Evolutionary conservation across 306 rosid species (phyloP), one percentile per base, ranked within the genome.

Genomic region (Trifolium fragiferum): DNA sequence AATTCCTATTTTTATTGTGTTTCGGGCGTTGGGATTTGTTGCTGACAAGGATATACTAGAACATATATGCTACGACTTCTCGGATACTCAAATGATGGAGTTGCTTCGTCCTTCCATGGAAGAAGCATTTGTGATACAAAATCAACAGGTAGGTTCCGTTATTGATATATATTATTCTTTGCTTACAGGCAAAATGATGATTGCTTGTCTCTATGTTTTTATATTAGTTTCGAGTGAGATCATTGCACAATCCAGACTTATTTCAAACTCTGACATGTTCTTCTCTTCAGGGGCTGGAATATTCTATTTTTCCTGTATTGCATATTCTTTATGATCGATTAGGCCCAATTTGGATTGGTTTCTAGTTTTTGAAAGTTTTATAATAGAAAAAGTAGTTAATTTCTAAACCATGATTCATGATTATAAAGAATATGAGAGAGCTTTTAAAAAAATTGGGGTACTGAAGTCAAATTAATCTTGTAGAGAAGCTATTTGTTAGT

Each of bases 61-160:
- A 80, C 99, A 92, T 78, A 92, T 94, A 75, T 92, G 99, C 71
- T 92, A 94, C 60, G 99, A 92, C 74, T 92, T 94, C 73, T 73
- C 95, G 1, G 99, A 94, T 85, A 88, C 95, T 63, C 86, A 85
- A 78, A 94, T 94, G 99, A 92, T 94, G 99, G 97, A 92, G 82
- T 76, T 94, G 86, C 93, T 94, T 68, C 92, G 97, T 25, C 97
- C 97, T 49, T 94, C 99, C 12, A 73, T 94, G 73, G 99, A 94
- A 87, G 99, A 94, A 87, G 99, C 99, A 37, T 94, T 94, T 87
- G 99, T 90, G 20, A 94, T 94, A 84, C 99, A 92, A 77, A 94
- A 94, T 80, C 99, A 94, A 66, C 97, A 90, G 95, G 98, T 94
- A 8, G 65, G 82, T 79, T 63, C 7, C 35, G 32, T 77, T 30